Base-by-base conservation (phyloP, 2,329 filamentous ascomycete genomes). In the Epichloe glyceriae region DNA sequence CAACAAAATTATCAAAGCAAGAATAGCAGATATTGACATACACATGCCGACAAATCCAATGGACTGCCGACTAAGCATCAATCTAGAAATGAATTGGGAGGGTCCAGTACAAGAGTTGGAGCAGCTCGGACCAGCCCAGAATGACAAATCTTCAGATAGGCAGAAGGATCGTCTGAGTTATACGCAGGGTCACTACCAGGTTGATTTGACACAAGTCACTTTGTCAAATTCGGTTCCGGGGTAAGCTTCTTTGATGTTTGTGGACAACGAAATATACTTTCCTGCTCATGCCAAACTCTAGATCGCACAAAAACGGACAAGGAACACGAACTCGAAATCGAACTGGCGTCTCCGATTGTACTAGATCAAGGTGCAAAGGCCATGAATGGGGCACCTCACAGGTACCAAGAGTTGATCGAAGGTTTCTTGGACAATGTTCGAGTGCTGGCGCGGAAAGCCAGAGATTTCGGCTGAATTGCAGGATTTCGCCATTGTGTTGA, bases 151-250 rank as follows among this genome's bases (percentile, higher is more conserved):
- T 57, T 70, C 75, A 6, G 83, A 88, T 60, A 81, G 90, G 6
- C 82, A 80, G 58, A 98, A 98, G 67, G 90, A 98, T 66, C 80
- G 93, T 17, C 73, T 98, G 63, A 94, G 87, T 62, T 98, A 98
- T 68, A 83, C 77, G 10, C 94, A 97, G 64, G 77, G 89, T 40
- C 82, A 80, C 50, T 96, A 94, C 64, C 87, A 93, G 64, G 78
- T 98, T 58, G 93, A 98, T 67, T 72, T 98, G 47, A 98, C 93
- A 0, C 90, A 96, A 65, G 93, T 98, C 41, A 85, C 82, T 11
- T 75, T 74, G 47, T 61, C 62, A 5, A 57, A 59, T 33, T 57
- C 60, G 26, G 62, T 6, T 62, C 64, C 49, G 66, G 65, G 4
- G 71, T 73, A 64, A 54, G 70, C 22, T 10, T 15, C n/a, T n/a